Evolutionary conservation across 371 early-diverging fungal genomes (phyloP), one percentile per base, ranked within the genome.

Genomic region (Apophysomyces elegans): DNA sequence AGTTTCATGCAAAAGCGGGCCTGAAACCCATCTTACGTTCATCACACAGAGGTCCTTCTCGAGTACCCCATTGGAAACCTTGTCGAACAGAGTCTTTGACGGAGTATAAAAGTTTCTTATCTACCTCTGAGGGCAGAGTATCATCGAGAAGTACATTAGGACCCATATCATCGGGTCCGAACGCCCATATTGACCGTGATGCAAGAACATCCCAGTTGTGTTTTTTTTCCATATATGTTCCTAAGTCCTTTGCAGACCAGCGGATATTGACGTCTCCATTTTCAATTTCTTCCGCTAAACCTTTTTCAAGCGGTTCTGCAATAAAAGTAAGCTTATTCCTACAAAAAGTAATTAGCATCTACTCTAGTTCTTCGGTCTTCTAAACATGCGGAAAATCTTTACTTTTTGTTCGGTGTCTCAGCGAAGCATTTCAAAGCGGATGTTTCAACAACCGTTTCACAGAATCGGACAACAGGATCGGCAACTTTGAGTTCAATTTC

Each of bases 51-150:
- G 98, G 98, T 1, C 98, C 99, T 77, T 98, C 97, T 47, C 95
- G 87, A 1, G 95, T 88, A 21, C 93, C 96, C 99, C 99, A 99
- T 77, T 95, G 95, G 86, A 99, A 99, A 44, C 98, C 99, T 78
- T 96, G 96, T 57, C 89, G 85, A 64, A 98, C 84, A 13, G 91
- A 89, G 65, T 97, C 97, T 18, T 90, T 87, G 36, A 94, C 90
- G 16, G 90, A 78, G 35, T 83, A 83, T 54, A 99, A 77, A 45
- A 95, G 68, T 56, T 88, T 79, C 83, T 94, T 94, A 74, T 98
- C 90, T 16, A 90, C 91, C 64, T 96, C 97, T 5, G 89, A 81
- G 0, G 95, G 93, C 45, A 98, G 77, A 26, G 98, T 96, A 70
- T 99, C 98, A 74, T 99, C 96, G 39, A 95, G 72, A n/a, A 99